These are phyloP conservation scores for Wickerhamiella vanderwaltii DNA, from an alignment of 805 yeast genomes.

Conservation along the genomic window DNA sequence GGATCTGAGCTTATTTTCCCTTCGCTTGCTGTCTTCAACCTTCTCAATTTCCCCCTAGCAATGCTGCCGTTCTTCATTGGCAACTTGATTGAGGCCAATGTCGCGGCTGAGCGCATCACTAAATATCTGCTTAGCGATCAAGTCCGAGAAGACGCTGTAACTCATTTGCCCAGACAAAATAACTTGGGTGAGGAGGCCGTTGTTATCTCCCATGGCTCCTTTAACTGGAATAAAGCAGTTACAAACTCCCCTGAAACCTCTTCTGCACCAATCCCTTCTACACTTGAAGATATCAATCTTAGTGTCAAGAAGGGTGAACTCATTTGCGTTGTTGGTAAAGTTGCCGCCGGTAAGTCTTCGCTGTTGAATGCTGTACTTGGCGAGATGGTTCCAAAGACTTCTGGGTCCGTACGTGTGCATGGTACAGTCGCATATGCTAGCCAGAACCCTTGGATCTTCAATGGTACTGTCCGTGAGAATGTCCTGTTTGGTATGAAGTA, in stretches of 20 bases:
- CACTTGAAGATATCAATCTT: slow-evolving; percentile 56
- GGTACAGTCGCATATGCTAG: slow-evolving; percentile 84
- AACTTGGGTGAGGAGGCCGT: slow-evolving; percentile 51
- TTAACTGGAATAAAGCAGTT: slow-evolving; percentile 55
- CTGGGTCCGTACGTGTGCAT: slow-evolving; percentile 57
- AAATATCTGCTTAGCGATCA: slow-evolving; percentile 60
- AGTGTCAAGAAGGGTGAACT: slow-evolving; percentile 66
- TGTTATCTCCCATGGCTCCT: slow-evolving; percentile 28
- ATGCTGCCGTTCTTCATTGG: slow-evolving; percentile 86
- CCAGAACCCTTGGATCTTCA: slow-evolving; percentile 92
- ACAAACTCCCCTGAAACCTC: no score
- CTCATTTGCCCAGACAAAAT: slow-evolving; percentile 47
- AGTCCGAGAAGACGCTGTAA: slow-evolving; percentile 68
- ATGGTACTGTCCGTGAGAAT: slow-evolving; percentile 75
- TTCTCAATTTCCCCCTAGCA: slow-evolving; percentile 82
- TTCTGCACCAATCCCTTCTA: slow-evolving; percentile 41
- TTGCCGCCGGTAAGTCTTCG: slow-evolving; percentile 84
- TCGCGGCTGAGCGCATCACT: slow-evolving; percentile 44
- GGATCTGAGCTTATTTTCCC: slow-evolving; percentile 80
- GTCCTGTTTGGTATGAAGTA: slow-evolving; percentile 53
- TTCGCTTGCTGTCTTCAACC: slow-evolving; percentile 48
- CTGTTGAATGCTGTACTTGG: slow-evolving; percentile 72
- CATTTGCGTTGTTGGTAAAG: slow-evolving; percentile 78
- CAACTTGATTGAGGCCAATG: slow-evolving; percentile 72
- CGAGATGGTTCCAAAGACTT: slow-evolving; percentile 53